phyloP scores from a whole-genome alignment of 192 early-diverging fungal species.

The Chytriomyces sp. region DNA sequence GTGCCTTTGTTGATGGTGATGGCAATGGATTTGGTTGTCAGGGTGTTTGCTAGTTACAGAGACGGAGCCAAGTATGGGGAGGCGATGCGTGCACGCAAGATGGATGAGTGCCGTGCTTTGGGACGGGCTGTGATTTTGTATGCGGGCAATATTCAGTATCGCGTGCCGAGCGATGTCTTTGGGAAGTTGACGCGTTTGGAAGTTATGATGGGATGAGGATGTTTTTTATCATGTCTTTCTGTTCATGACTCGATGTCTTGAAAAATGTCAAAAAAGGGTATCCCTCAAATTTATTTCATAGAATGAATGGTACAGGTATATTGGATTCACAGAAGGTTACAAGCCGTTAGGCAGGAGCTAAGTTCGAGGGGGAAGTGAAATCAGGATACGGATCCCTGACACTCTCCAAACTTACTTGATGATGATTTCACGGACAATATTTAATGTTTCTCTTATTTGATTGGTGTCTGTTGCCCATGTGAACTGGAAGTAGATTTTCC shows the following conservation, averaged over 20 bases:
- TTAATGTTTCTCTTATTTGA: slow-evolving; percentile 47
- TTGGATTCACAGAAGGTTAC: too few relatives aligned
- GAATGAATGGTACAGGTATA: too few relatives aligned
- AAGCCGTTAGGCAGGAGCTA: too few relatives aligned
- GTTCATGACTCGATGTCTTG: too few relatives aligned
- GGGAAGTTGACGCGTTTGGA: slow-evolving; percentile 75
- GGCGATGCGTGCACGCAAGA: slow-evolving; percentile 36
- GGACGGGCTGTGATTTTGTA: slow-evolving; percentile 77
- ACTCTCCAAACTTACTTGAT: background rate
- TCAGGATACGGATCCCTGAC: too few relatives aligned
- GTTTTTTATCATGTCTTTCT: too few relatives aligned
- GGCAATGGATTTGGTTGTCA: slow-evolving; percentile 69
- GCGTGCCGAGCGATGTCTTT: slow-evolving; percentile 80
- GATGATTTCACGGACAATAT: background rate
- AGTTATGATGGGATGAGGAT: slow-evolving; percentile 58
- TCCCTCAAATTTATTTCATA: too few relatives aligned
- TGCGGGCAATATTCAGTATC: slow-evolving; percentile 83
- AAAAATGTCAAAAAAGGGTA: too few relatives aligned
- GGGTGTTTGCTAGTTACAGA: slow-evolving; percentile 61
- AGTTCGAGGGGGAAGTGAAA: too few relatives aligned
- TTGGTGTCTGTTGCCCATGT: slow-evolving; percentile 62
- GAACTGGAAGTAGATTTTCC: slow-evolving; percentile 59
- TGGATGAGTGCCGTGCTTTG: slow-evolving; percentile 58
- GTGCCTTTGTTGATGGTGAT: slow-evolving; percentile 76
- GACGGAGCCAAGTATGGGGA: slow-evolving; percentile 5